A percentile compares a stretch with the other conserved stretches of the same genome.
These are phyloP conservation scores for Symmetrospora coprosmae DNA, from an alignment of 768 basidiomycete genomes.

Conservation along the genomic window DNA sequence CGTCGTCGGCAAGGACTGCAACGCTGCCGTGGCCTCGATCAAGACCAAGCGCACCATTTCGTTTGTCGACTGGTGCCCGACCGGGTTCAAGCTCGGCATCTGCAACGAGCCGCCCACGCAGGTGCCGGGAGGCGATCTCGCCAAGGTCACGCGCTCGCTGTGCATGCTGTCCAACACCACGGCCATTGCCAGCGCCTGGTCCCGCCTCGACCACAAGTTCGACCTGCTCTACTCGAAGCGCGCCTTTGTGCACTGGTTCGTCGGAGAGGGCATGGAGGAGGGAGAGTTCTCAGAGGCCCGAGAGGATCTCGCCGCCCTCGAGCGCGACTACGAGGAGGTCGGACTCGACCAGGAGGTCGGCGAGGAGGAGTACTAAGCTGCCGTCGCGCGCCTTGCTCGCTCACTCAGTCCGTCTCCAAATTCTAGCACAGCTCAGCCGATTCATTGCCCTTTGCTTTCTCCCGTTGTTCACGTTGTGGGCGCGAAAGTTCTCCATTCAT, in stretches of 20 bases:
- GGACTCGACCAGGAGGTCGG: not conserved
- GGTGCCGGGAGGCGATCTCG: constrained; percentile 88
- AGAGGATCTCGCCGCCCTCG: constrained; percentile 92
- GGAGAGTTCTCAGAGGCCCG: constrained; percentile 98
- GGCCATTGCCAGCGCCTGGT: constrained; percentile 88
- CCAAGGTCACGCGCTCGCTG: constrained; percentile 79
- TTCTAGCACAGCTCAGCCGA: no score
- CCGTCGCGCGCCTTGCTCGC: no score
- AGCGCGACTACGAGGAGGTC: constrained; percentile 37
- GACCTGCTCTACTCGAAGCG: constrained; percentile 70
- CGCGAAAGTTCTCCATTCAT: no score
- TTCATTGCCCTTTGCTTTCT: no score
- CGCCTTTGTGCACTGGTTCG: constrained; percentile 41
- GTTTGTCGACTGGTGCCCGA: constrained; percentile 96
- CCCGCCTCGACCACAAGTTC: constrained; percentile 90
- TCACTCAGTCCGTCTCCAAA: no score
- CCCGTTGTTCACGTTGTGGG: no score
- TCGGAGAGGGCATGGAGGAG: constrained; percentile 99
- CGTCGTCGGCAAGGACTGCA: constrained; percentile 90
- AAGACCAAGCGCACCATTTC: constrained; percentile 97
- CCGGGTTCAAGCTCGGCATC: constrained; percentile 96
- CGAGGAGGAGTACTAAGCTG: constrained; percentile 22
- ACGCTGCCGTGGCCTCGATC: constrained; percentile 79
- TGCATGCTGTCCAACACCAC: constrained; percentile 97
- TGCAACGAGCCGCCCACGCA: constrained; percentile 89